These are phyloP conservation scores for Sodiomyces alkalinus DNA, from an alignment of 2,329 filamentous ascomycete species.

Conservation along the genomic window DNA sequence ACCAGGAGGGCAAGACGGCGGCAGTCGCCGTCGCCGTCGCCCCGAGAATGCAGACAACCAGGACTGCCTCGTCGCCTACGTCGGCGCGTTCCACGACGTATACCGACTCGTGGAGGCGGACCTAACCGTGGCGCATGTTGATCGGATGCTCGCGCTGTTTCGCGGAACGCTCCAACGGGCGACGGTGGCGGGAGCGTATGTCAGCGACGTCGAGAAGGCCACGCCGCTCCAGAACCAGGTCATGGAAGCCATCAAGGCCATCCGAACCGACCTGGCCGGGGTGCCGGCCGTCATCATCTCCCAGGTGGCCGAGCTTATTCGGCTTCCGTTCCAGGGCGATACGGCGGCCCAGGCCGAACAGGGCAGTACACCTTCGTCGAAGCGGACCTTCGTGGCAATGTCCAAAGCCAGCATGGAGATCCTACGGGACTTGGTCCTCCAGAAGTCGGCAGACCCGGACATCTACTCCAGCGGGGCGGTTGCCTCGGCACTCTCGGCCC, in stretches of 20 bases:
- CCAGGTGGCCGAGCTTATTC: constrained; percentile 55
- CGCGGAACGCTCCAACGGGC: constrained; percentile 57
- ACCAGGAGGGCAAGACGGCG: constrained; percentile 26
- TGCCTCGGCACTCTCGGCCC: constrained; percentile 45
- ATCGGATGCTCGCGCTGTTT: constrained; percentile 56
- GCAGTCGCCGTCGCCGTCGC: no score
- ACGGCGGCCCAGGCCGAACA: constrained; percentile 10
- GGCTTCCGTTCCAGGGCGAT: constrained; percentile 46
- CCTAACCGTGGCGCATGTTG: constrained; percentile 46
- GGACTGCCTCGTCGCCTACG: constrained; percentile 72
- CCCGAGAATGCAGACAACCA: constrained; percentile 50
- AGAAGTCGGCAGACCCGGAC: constrained; percentile 45
- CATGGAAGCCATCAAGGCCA: constrained; percentile 49
- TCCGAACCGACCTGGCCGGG: constrained; percentile 49
- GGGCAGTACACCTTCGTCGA: constrained; percentile 17
- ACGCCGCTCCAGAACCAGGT: constrained; percentile 60
- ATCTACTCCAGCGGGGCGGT: constrained; percentile 58
- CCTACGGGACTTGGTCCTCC: constrained; percentile 43
- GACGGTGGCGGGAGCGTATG: constrained; percentile 49
- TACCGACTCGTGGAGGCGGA: constrained; percentile 57
- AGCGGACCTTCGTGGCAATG: constrained; percentile 77
- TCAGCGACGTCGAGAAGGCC: constrained; percentile 56
- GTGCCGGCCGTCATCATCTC: constrained; percentile 54
- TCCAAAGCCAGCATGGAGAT: constrained; percentile 69
- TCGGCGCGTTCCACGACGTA: constrained; percentile 58